A percentile compares a stretch with the other conserved stretches of the same genome.
These are phyloP conservation scores for Russula dissimulans DNA, from an alignment of 768 basidiomycete species.

Conservation along the genomic window DNA sequence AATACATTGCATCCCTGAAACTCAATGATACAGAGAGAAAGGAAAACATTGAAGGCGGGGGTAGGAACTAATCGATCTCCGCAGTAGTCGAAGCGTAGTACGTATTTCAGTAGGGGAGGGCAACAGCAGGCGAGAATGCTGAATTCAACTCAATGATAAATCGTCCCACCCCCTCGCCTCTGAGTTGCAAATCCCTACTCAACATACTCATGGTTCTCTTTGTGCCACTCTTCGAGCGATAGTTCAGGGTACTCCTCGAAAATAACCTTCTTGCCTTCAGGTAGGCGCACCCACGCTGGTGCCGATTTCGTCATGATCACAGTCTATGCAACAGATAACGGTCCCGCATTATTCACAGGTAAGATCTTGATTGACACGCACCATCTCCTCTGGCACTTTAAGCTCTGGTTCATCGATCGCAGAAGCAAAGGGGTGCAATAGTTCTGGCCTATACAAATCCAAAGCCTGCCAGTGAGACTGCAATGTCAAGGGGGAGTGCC, in stretches of 20 bases:
- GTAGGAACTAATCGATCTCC: too few species aligned
- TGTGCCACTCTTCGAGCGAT: constrained; percentile 55
- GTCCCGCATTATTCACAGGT: not conserved
- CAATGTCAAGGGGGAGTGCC: not conserved
- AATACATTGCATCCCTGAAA: too few species aligned
- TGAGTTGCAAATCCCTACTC: not conserved
- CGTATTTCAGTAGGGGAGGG: too few species aligned
- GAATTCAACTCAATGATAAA: too few species aligned
- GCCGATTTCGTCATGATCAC: constrained; percentile 32
- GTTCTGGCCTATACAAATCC: constrained; percentile 40
- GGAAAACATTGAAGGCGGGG: too few species aligned
- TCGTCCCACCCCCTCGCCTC: too few species aligned
- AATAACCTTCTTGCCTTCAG: constrained; percentile 43
- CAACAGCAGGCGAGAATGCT: too few species aligned
- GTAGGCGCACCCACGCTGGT: constrained; percentile 52
- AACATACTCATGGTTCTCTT: constrained; percentile 37
- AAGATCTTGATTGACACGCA: constrained; percentile 22
- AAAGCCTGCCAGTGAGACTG: not conserved
- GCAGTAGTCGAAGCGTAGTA: too few species aligned
- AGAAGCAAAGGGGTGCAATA: constrained; percentile 60
- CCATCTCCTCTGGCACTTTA: constrained; percentile 41
- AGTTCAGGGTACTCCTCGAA: constrained; percentile 36
- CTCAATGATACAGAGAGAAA: too few species aligned
- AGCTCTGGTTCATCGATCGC: constrained; percentile 56
- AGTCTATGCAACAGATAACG: not conserved